Base-by-base conservation (phyloP, 306 rosid species). In the Quercus agrifolia region DNA sequence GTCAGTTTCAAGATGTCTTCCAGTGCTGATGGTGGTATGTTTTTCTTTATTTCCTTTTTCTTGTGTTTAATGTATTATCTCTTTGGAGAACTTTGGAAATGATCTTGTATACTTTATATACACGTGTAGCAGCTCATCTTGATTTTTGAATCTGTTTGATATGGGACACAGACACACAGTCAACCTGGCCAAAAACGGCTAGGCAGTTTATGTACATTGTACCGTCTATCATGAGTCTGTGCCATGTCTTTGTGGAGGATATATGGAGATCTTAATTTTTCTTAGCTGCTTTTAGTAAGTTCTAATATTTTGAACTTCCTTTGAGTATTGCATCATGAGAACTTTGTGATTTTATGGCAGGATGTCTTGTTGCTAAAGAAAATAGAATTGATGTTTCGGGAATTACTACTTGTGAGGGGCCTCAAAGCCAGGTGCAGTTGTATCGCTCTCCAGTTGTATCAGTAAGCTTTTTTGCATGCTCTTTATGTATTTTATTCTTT, bases 1-100 rank as follows among this genome's bases (percentile, higher is more conserved):
- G 89, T 94, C 79, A 83, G 89, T 83, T 94, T 94, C 94, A 92
- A 87, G 88, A 79, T 85, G 73, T 74, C 89, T 57, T 75, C 90
- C 78, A 71, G 73, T 51, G 38, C 56, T 70, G 86, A 87, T 89
- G 96, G 97, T 90, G 91, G 86, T 83, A 64, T 19, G 19, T 73
- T 73, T 70, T 83, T 85, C 81, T 75, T 55, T 73, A 25, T 33
- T 28, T 85, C 64, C 23, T 64, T 71, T 73, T 77, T 41, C 6
- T 75, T 73, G 14, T 67, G 21, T 15, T 28, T 28, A 17, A 17
- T 6, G 41, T 20, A 44, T 70, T 73, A 55, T 15, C 74, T 78
- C 54, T 58, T 59, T 59, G 66, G 28, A 59, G 66, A 59, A 54
- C 25, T 11, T 56, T 84, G 55, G 78, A 56, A 59, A 62, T 21